phyloP scores from a whole-genome alignment of 768 basidiomycete genomes.

The Lyophyllum decastes region DNA sequence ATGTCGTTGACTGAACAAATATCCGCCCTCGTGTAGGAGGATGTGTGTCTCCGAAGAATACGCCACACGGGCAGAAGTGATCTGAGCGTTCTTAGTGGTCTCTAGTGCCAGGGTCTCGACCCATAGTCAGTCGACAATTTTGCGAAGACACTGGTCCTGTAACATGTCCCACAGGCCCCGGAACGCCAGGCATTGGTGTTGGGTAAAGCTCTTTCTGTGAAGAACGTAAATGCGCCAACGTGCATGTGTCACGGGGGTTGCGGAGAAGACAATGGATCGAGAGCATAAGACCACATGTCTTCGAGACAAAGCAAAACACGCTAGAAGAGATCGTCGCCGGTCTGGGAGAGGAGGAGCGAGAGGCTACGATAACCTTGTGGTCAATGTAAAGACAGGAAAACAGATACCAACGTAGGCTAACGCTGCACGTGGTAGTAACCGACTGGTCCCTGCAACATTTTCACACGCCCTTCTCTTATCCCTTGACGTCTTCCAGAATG shows the following conservation, averaged over 20 bases:
- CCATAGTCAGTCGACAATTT: not conserved
- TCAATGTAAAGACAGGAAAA: too few species aligned
- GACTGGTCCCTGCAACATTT: not conserved
- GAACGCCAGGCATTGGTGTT: not conserved
- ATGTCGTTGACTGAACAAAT: not conserved
- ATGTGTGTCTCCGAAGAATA: not conserved
- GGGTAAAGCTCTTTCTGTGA: too few species aligned
- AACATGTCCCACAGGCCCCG: not conserved
- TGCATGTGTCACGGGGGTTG: not conserved
- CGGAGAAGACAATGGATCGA: not conserved
- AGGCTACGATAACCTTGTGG: too few species aligned
- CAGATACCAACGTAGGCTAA: too few species aligned
- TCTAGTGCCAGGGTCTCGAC: not conserved
- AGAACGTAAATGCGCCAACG: not conserved
- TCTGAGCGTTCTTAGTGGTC: not conserved
- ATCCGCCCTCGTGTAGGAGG: conserved; percentile 1
- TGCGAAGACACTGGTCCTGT: too few species aligned
- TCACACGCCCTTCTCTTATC: not conserved
- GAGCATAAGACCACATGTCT: not conserved
- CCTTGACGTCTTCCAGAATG: not conserved
- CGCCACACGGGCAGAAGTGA: not conserved
- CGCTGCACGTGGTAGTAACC: not conserved
- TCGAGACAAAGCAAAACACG: not conserved
- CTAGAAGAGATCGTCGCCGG: not conserved
- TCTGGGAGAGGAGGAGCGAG: not conserved